These are phyloP conservation scores for Amphibolis antarctica DNA, from an alignment of 106 monocot species.

Conservation along the genomic window DNA sequence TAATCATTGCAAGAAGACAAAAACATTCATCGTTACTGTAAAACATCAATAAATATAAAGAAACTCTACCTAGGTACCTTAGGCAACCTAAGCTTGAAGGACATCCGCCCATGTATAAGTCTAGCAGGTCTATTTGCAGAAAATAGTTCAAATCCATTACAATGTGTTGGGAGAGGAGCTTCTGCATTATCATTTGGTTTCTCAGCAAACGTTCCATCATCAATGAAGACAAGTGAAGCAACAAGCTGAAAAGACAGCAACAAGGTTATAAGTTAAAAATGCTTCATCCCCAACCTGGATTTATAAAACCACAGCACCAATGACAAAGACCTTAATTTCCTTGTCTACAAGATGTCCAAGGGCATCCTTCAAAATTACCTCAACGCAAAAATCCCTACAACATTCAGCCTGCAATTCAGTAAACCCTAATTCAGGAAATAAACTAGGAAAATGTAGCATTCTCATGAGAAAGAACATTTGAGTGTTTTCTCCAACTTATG, in stretches of 20 bases:
- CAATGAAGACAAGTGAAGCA: conserved; percentile 83
- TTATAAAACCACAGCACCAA: background rate
- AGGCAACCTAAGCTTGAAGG: conserved; percentile 80
- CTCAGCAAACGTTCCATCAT: conserved; percentile 53
- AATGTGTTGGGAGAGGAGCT: conserved; percentile 48
- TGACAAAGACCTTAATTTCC: conserved; percentile 55
- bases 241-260: conserved; percentile 37
- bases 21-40: background rate
- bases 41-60: background rate
- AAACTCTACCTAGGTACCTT: conserved; percentile 29
- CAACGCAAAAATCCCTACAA: conserved; percentile 69
- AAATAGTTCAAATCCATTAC: conserved; percentile 69
- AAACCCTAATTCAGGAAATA: background rate
- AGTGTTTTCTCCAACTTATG: too few relatives aligned
- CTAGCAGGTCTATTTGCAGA: conserved; percentile 39
- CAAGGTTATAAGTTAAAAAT: conserved; percentile 6
- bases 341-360: conserved; percentile 43
- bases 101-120: conserved; percentile 62
- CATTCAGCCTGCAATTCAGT: conserved; percentile 56
- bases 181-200: conserved; percentile 47
- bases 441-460: background rate
- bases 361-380: conserved; percentile 60
- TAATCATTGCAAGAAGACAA: background rate
- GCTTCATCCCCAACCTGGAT: background rate
- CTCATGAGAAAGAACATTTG: too few relatives aligned